phyloP scores from a whole-genome alignment of 1,139 yeast species.

The Taphrina sp. region DNA sequence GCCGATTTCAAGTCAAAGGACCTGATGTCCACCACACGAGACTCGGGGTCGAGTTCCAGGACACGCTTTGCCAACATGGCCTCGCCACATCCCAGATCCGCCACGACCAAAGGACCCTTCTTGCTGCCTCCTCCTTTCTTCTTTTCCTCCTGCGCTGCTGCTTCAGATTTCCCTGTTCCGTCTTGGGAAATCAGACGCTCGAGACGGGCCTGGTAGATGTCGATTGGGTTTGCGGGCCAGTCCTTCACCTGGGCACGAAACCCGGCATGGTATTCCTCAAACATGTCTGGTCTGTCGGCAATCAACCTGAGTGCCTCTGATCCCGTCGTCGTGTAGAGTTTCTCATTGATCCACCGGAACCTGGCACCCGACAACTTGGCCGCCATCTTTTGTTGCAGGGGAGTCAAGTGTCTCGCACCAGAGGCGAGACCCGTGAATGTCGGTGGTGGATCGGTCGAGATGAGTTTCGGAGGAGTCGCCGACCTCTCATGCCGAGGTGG shows the following conservation, averaged over 20 bases:
- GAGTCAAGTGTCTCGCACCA: slow-evolving; percentile 63
- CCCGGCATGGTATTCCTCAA: slow-evolving; percentile 93
- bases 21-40: slow-evolving; percentile 59
- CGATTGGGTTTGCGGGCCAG: slow-evolving; percentile 98
- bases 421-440: slow-evolving; percentile 5
- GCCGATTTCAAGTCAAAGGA: slow-evolving; percentile 87
- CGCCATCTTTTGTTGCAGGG: slow-evolving; percentile 93
- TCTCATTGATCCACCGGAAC: slow-evolving; percentile 97
- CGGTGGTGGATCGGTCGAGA: slow-evolving; percentile 27
- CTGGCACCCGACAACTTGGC: slow-evolving; percentile 90
- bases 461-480: slow-evolving; percentile 19
- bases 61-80: slow-evolving; percentile 59
- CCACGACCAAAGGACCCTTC: slow-evolving; percentile 48
- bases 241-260: slow-evolving; percentile 89
- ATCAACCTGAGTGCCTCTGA: slow-evolving; percentile 72
- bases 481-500: slow-evolving; percentile 28
- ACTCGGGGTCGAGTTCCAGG: slow-evolving; percentile 43
- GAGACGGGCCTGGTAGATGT: slow-evolving; percentile 74
- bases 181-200: slow-evolving; percentile 48
- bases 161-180: slow-evolving; percentile 37
- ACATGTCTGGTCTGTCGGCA: slow-evolving; percentile 76
- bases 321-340: slow-evolving; percentile 79
- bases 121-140: slow-evolving; percentile 63
- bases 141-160: too few relatives aligned
- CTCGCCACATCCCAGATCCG: slow-evolving; percentile 99